Percentiles rank a stretch among this genome's conserved stretches.
phyloP scores from a whole-genome alignment of 176 grass and related monocot species.

The Elymus sibiricus region DNA sequence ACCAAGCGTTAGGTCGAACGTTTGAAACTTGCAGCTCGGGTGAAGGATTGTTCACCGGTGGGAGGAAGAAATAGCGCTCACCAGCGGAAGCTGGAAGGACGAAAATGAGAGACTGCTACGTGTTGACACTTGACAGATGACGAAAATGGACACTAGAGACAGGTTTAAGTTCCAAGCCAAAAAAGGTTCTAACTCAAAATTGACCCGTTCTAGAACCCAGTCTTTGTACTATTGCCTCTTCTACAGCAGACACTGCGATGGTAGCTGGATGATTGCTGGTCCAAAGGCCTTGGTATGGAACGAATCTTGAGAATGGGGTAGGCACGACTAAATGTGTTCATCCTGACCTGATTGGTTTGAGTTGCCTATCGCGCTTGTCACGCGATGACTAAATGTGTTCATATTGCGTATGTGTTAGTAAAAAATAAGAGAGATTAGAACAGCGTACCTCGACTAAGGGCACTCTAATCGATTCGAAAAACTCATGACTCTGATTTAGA shows the following conservation, averaged over 20 bases:
- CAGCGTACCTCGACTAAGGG: no score
- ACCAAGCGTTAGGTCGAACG: neutral
- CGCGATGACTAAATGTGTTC: no score
- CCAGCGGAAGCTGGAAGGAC: neutral
- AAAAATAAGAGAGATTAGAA: no score
- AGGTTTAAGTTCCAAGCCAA: neutral
- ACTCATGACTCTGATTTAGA: no score
- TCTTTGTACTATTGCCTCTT: neutral
- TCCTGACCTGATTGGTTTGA: no score
- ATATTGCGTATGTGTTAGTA: no score
- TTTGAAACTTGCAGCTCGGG: neutral
- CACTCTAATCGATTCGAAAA: no score
- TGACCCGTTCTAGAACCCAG: neutral
- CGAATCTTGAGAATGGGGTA: no score
- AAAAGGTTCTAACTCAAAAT: neutral
- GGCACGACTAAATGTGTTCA: no score
- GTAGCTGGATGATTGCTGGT: neutral
- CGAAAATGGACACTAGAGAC: neutral
- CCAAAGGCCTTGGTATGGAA: no score
- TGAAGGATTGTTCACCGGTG: neutral
- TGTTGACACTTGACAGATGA: neutral
- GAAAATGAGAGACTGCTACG: neutral
- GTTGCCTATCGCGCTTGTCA: no score
- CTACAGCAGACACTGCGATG: neutral
- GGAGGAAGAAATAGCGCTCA: neutral